Evolutionary conservation across 306 rosid species (phyloP), one percentile per base, ranked within the genome.

Genomic region (Acmispon strigosus): DNA sequence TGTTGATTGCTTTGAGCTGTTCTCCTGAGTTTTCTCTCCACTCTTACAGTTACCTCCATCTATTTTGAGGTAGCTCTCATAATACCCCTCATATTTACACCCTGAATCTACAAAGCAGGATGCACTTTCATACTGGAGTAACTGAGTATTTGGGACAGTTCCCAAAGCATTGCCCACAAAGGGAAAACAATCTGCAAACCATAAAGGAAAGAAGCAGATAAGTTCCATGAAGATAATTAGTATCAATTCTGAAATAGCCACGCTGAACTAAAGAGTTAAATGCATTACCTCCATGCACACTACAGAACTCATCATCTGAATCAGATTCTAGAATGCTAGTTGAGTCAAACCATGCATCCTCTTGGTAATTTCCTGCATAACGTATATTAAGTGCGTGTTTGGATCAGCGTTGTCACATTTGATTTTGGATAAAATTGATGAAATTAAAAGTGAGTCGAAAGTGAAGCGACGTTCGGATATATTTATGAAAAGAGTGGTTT

Each of bases 301-400:
- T 93, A 39, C 79, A 66, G 87, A 82, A 93, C 8, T 93, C 98
- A 36, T 93, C 98, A 80, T 89, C 97, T 34, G 90, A 88, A 75
- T 93, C 98, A 51, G 98, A 86, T 4, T 86, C 97, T 44, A 90
- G 24, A 50, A 88, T 87, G 73, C 94, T 88, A 61, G 72, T 80
- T 8, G 98, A 87, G 81, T 93, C 98, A 71, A 85, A 93, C 97
- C 97, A 93, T 39, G 91, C 81, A 37, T 93, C 98, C 62, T 84
- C 98, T 78, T 80, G 89, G 82, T 81, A 84, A 48, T 72, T 61
- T 60, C 91, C 98, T 92, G 71, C 66, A 77, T 48, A 57, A 17
- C 42, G 42, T 50, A 20, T 12, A 12, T 32, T 14, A 22, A 56
- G 17, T 20, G 36, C 19, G 37, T 32, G 37, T 32, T 32, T 32